Evolutionary conservation across 257 asterid genomes (phyloP), one percentile per base, ranked within the genome.

Genomic region (Plantago elongata): DNA sequence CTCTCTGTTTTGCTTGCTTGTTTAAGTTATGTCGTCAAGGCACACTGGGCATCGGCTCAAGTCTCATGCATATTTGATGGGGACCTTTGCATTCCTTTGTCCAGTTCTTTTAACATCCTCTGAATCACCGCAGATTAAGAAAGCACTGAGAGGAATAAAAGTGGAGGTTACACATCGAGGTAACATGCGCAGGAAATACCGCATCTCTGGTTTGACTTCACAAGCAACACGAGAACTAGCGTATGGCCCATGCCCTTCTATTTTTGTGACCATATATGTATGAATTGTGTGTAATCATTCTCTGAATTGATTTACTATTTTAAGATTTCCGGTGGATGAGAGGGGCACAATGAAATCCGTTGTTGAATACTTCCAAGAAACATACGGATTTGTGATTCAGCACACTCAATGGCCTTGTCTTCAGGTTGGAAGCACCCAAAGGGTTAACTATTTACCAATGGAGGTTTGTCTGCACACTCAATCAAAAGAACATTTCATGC

Each of bases 381-480:
- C 97, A 0, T 87, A 90, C n/a, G 91, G 89, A 3, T 83, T 83
- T 69, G 82, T 79, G 11, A 90, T 90, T 69, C 88, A 79, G 45
- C 88, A 83, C 50, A 80, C 86, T 0, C 95, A 85, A 30, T 76
- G 86, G 83, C 97, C 97, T 58, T 90, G 96, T 62, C 77, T 90
- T 57, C 97, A 87, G 85, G 97, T 90, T 56, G 97, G 96, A 58
- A 90, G 83, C 75, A 82, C 81, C 48, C 90, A 79, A 57, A 77
- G 96, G 65, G 94, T 93, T 48, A 87, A 90, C 75, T 90, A 85
- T 66, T 64, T 90, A 62, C 97, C 98, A 0, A 86, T 91, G 97
- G 98, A 91, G 95, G 98, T 90, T 46, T 22, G 52, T 68, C 62
- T 42, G 11, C 54, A 42, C 59, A 56, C 22, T 45, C 6, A 52